Conservation (phyloP, 2,329 filamentous ascomycete genomes). For the Alternaria triticimaculans region DNA sequence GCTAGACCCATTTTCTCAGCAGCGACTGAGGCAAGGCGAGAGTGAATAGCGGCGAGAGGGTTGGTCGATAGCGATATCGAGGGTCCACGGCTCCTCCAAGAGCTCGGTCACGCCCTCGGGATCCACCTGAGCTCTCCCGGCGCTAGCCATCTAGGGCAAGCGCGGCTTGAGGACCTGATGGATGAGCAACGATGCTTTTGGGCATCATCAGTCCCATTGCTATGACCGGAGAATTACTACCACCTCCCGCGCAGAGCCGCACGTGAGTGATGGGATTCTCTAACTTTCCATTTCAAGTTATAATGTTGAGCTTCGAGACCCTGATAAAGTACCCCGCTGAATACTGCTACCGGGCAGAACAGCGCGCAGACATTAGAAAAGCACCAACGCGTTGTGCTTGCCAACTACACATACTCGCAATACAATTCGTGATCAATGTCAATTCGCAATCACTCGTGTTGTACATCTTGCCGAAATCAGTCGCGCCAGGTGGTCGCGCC, state of each 20-base stretch:
- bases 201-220: background rate
- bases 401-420: too few species aligned
- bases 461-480: conserved; percentile 23
- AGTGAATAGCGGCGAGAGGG: conserved; percentile 7
- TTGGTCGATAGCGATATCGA: conserved; percentile 7
- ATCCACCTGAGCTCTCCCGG: conserved; percentile 25
- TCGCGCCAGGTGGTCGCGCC: conserved; percentile 35
- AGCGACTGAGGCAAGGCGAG: conserved; percentile 16
- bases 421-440: background rate
- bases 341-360: background rate
- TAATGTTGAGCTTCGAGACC: background rate
- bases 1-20: conserved; percentile 28
- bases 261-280: background rate
- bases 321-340: background rate
- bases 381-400: background rate
- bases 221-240: background rate
- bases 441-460: background rate
- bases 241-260: background rate
- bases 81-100: conserved; percentile 8
- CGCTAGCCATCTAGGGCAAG: conserved; percentile 18
- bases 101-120: conserved; percentile 18
- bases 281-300: background rate
- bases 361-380: background rate
- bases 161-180: background rate
- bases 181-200: background rate